phyloP scores from a whole-genome alignment of 2,329 filamentous ascomycete species.

The Monosporascus sp. region DNA sequence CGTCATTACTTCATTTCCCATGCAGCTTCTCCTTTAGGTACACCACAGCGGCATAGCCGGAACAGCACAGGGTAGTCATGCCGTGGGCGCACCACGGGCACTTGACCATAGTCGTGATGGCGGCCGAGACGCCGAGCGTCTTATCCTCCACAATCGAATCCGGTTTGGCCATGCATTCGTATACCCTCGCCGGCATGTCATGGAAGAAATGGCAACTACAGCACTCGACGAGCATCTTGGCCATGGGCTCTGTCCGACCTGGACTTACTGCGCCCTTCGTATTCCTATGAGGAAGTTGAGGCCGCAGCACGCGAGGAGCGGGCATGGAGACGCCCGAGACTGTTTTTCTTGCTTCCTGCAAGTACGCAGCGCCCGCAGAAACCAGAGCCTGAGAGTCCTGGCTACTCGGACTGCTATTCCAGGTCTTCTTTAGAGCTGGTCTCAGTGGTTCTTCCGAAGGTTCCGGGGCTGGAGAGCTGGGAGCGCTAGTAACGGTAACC shows the following conservation, averaged over 20 bases:
- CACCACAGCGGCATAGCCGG: constrained; percentile 62
- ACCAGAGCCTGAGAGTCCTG: constrained; percentile 16
- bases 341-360: constrained; percentile 31
- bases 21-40: constrained; percentile 61
- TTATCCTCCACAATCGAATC: constrained; percentile 49
- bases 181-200: constrained; percentile 60
- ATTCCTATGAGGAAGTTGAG: constrained; percentile 20
- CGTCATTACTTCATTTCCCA: constrained; percentile 17
- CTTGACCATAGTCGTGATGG: constrained; percentile 56
- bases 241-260: constrained; percentile 36
- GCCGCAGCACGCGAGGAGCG: constrained; percentile 19
- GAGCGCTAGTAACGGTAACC: constrained; percentile 17
- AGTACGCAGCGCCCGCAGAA: constrained; percentile 26
- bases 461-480: constrained; percentile 23
- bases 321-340: constrained; percentile 20
- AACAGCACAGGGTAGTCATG: constrained; percentile 65
- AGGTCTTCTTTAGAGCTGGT: constrained; percentile 21
- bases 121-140: constrained; percentile 47
- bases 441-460: constrained; percentile 18
- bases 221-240: constrained; percentile 62
- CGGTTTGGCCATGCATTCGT: constrained; percentile 59
- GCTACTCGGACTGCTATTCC: constrained; percentile 18
- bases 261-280: constrained; percentile 14
- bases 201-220: constrained; percentile 61
- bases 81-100: constrained; percentile 70